Percentiles rank a stretch among this genome's conserved stretches.
Evolutionary conservation across 1,284 basidiomycete species (phyloP).

Genomic region (Porogramme epimiltina): DNA sequence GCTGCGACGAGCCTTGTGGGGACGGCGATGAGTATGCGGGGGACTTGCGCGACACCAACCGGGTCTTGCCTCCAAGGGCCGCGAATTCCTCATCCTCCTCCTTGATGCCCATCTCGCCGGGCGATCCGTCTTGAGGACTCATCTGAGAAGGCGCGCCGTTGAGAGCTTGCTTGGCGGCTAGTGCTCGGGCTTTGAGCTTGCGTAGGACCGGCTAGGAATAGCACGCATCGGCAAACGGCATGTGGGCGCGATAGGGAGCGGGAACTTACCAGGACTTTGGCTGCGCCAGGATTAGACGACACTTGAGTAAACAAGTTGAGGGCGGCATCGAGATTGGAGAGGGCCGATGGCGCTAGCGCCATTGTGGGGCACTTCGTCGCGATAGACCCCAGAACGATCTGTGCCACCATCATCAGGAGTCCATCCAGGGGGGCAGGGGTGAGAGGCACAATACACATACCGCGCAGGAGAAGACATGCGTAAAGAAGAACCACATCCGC

Average conservation of each 20-base stretch:
- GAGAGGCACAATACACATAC: conserved; percentile 41
- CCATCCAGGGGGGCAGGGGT: too few species aligned
- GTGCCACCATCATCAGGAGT: conserved; percentile 5
- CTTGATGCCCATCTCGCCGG: conserved; percentile 40
- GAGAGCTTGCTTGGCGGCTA: conserved; percentile 15
- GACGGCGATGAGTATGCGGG: conserved; percentile 39
- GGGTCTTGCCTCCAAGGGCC: conserved; percentile 60
- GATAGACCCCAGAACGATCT: conserved; percentile 73
- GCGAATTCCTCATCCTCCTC: conserved; percentile 61
- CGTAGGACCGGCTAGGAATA: conserved; percentile 54
- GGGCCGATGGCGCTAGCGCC: conserved; percentile 61
- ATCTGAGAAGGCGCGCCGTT: conserved; percentile 3
- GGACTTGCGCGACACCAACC: conserved; percentile 57
- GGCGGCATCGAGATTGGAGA: conserved; percentile 63
- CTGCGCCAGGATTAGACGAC: conserved; percentile 50
- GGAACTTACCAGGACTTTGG: conserved; percentile 57
- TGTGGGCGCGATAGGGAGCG: not conserved
- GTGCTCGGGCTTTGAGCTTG: conserved; percentile 54
- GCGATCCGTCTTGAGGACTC: not conserved
- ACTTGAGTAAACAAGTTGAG: conserved; percentile 58
- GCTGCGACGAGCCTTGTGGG: conserved; percentile 26
- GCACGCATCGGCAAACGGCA: not conserved
- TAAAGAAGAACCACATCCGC: conserved; percentile 73
- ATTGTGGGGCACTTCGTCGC: conserved; percentile 60
- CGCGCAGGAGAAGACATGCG: conserved; percentile 72